Evolutionary conservation across 129 eudicot genomes (phyloP), one percentile per base, ranked within the genome.

Genomic region (carrot (Daucus carota)): DNA sequence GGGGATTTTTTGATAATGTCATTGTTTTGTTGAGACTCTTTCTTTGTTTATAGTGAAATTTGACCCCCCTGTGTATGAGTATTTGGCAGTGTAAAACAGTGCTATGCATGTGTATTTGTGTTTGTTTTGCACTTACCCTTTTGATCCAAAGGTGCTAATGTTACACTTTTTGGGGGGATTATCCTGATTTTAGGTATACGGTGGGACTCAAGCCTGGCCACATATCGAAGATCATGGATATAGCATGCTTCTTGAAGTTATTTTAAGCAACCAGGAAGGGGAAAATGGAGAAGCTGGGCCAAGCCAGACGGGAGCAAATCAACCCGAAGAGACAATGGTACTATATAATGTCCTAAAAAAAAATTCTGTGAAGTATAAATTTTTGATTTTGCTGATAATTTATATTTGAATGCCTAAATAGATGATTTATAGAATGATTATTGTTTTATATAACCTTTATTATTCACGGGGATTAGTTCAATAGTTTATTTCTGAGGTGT

Each of bases 151-250:
- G 40, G 41, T 43, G 26, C 16, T 16, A 34, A 18, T 66, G 22
- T 66, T 33, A 2, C 17, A 36, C 20, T 18, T 18, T 32, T 13
- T 33, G 42, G 11, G 3, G n/a, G 22, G 34, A 34, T 9, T 26
- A 3, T 60, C 34, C 34, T 67, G 26, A 34, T 67, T 34, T 67
- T 67, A 67, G 72, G 22, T 67, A 20, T 67, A 67, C 20, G 72
- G 72, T n/a, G n/a, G 72, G 72, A 34, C 12, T 32, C 44, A 67
- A 8, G 42, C 45, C 16, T 67, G 72, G 72, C 72, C 72, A 17
- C 10, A 33, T 12, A 67, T 67, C 0, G 72, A 67, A 67, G 72
- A 67, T 22, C 44, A 29, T 32, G 3, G 15, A 33, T 67, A 67
- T 67, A 10, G 14, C 9, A 10, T 12, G 6, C 45, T 67, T 67